Evolutionary conservation across 2,329 filamentous ascomycete species (phyloP).

Genomic region (Fusarium agapanthi): DNA sequence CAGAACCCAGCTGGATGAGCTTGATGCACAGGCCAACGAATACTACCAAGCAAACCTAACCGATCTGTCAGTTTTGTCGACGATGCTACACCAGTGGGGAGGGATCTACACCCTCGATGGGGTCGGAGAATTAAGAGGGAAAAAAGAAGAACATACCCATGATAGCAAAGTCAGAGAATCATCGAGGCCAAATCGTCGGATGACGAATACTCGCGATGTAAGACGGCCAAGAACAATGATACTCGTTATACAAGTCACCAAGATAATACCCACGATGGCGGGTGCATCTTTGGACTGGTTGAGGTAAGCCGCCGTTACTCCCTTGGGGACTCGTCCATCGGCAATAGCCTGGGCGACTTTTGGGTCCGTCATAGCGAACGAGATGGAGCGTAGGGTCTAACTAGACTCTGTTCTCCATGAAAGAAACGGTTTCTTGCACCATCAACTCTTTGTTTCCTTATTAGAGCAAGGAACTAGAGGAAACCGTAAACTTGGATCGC

Average conservation of each 20-base stretch:
- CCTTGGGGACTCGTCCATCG: slow-evolving; percentile 48
- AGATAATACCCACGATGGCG: slow-evolving; percentile 51
- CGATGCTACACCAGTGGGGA: background rate
- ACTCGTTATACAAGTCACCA: slow-evolving; percentile 48
- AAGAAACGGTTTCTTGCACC: background rate
- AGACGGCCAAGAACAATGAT: slow-evolving; percentile 48
- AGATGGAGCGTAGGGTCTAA: background rate
- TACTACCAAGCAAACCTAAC: slow-evolving; percentile 49
- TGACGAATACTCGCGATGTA: slow-evolving; percentile 48
- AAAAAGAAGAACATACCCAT: slow-evolving; percentile 42
- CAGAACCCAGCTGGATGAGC: slow-evolving; percentile 58
- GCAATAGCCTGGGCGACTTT: slow-evolving; percentile 46
- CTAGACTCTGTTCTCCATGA: slow-evolving; percentile 9
- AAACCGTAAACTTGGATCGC: background rate
- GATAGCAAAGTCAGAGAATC: slow-evolving; percentile 49
- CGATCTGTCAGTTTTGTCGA: slow-evolving; percentile 6
- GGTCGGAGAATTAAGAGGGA: background rate
- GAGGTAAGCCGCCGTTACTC: slow-evolving; percentile 47
- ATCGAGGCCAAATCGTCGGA: slow-evolving; percentile 51
- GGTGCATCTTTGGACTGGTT: slow-evolving; percentile 49
- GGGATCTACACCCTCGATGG: slow-evolving; percentile 8
- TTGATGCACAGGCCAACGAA: slow-evolving; percentile 55
- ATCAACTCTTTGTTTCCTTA: background rate
- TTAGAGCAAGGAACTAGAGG: background rate
- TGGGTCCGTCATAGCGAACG: slow-evolving; percentile 38